Percentiles rank a stretch among this genome's conserved stretches.
phyloP scores from a whole-genome alignment of 1,139 yeast genomes.

The Insectozyma bohioensis region DNA sequence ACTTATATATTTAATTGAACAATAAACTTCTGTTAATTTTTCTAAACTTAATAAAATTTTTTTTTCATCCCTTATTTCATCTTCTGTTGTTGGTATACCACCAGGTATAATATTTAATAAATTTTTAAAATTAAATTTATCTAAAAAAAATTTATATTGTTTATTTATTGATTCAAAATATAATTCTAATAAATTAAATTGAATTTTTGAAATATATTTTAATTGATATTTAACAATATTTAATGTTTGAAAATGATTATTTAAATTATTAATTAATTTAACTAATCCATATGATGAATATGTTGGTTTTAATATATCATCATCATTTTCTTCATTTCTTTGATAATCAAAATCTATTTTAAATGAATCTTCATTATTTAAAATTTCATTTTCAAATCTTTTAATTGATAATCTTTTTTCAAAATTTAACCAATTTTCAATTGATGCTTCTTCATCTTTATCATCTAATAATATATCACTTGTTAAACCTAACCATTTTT shows the following conservation, averaged over 20 bases:
- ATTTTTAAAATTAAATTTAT: conserved; percentile 35
- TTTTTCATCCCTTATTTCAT: conserved; percentile 10
- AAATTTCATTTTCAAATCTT: conserved; percentile 57
- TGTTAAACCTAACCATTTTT: conserved; percentile 59
- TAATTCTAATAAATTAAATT: conserved; percentile 59
- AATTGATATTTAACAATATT: conserved; percentile 64
- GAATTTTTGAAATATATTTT: conserved; percentile 68
- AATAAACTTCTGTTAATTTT: conserved; percentile 56
- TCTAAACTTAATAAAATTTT: conserved; percentile 44
- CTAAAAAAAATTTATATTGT: conserved; percentile 48
- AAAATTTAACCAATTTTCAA: conserved; percentile 59
- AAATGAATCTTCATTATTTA: conserved; percentile 54
- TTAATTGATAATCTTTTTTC: conserved; percentile 59
- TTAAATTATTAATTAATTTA: conserved; percentile 65
- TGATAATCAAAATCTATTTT: conserved; percentile 62
- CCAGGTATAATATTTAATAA: conserved; percentile 43
- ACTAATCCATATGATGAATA: conserved; percentile 62
- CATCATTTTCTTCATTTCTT: conserved; percentile 27
- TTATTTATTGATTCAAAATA: conserved; percentile 54
- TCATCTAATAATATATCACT: conserved; percentile 51
- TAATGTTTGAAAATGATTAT: conserved; percentile 58
- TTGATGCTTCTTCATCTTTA: conserved; percentile 26
- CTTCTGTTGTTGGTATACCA: conserved; percentile 17
- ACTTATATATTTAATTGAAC: conserved; percentile 56
- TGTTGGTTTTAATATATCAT: conserved; percentile 54